A percentile compares a stretch with the other conserved stretches of the same genome.
Conservation (phyloP, 371 early-diverging fungal species). For the Apophysomyces sp. region DNA sequence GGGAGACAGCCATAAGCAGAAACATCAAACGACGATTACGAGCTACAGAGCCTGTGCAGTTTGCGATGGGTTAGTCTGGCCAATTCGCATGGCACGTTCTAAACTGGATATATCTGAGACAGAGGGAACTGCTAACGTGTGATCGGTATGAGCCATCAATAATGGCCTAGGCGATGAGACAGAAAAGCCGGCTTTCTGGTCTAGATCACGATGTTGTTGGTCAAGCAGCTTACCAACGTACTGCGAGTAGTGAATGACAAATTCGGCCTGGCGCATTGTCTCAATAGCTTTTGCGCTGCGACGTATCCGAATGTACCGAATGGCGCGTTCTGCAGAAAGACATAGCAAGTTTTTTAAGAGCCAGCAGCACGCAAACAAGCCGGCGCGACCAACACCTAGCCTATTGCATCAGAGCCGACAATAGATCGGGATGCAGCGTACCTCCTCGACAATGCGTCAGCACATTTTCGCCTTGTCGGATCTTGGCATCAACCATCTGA, state of each 20-base stretch:
- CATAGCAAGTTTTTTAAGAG: constrained; percentile 58
- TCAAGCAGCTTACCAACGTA: constrained; percentile 20
- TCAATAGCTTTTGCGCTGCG: constrained; percentile 70
- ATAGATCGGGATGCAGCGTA: constrained; percentile 14
- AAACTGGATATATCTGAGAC: constrained; percentile 14
- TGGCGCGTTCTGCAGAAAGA: constrained; percentile 49
- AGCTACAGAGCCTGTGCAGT: neutral
- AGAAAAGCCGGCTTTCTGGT: neutral
- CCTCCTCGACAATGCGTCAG: constrained; percentile 82
- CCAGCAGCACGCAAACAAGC: constrained; percentile 77
- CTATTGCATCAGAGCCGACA: neutral
- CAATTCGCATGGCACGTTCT: constrained; percentile 19
- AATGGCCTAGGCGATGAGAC: constrained; percentile 6
- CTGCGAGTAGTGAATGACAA: constrained; percentile 51
- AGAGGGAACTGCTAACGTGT: constrained; percentile 22
- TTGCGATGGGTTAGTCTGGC: neutral
- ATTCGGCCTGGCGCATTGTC: constrained; percentile 66
- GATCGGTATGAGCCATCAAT: constrained; percentile 17
- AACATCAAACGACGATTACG: neutral
- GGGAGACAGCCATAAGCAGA: neutral
- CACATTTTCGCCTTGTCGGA: constrained; percentile 57
- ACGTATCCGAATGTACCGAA: constrained; percentile 53
- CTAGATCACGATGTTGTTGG: constrained; percentile 1
- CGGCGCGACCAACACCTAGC: constrained; percentile 76
- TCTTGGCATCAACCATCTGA: constrained; percentile 48